Evolutionary conservation across 1,284 basidiomycete species (phyloP).

Genomic region (Agaricales sp.): DNA sequence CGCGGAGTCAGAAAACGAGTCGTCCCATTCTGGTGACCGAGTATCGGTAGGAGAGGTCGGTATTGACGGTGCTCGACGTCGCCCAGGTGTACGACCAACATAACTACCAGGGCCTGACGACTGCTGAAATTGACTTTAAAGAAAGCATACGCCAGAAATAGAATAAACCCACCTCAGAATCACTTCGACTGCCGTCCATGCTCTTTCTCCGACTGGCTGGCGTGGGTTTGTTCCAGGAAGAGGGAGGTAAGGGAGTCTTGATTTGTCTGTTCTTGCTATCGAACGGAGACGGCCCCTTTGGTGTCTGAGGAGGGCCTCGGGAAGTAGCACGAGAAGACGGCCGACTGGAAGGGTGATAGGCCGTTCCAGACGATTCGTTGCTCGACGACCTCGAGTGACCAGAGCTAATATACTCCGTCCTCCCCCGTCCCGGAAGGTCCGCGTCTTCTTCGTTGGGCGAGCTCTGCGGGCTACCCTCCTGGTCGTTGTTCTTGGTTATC

Average conservation of each 20-base stretch:
- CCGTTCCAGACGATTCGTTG: slow-evolving; percentile 35
- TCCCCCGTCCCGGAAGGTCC: slow-evolving; percentile 22
- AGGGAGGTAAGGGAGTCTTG: slow-evolving; percentile 57
- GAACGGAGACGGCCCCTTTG: slow-evolving; percentile 43
- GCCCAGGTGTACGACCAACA: slow-evolving; percentile 31
- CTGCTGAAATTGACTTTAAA: slow-evolving; percentile 9
- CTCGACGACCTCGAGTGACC: slow-evolving; percentile 48
- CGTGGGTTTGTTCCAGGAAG: slow-evolving; percentile 60
- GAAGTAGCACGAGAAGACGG: slow-evolving; percentile 17
- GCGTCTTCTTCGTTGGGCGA: slow-evolving; percentile 22
- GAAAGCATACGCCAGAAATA: slow-evolving; percentile 2
- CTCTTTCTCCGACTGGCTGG: slow-evolving; percentile 56
- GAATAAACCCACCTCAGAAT: slow-evolving; percentile 49
- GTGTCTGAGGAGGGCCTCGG: slow-evolving; percentile 33
- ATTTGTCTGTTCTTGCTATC: slow-evolving; percentile 56
- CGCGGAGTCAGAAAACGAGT: slow-evolving; percentile 1
- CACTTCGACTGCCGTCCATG: slow-evolving; percentile 55
- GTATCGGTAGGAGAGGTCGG: slow-evolving; percentile 40
- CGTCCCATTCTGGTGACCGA: slow-evolving; percentile 17
- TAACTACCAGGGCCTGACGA: slow-evolving; percentile 27
- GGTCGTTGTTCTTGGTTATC: slow-evolving; percentile 49
- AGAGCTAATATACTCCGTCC: slow-evolving; percentile 13
- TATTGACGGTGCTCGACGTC: slow-evolving; percentile 55
- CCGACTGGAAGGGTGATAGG: slow-evolving; percentile 21
- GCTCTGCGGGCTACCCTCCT: slow-evolving; percentile 29